Percentiles rank a stretch among this genome's conserved stretches.
These are phyloP conservation scores for Monosporozyma servazzii DNA, from an alignment of 805 yeast genomes.

Conservation along the genomic window DNA sequence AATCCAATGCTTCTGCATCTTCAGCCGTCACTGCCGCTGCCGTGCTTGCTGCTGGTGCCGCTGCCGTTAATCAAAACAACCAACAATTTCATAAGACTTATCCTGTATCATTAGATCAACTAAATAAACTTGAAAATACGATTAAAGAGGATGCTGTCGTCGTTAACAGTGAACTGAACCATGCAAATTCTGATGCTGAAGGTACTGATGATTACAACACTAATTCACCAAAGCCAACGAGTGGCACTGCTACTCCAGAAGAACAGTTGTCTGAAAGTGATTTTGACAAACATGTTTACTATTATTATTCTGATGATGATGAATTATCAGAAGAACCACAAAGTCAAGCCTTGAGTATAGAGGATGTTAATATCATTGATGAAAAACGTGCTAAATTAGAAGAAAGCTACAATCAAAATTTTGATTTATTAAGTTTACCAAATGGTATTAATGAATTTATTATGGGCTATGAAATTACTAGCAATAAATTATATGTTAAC, in stretches of 20 bases:
- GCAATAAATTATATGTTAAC: constrained; percentile 14
- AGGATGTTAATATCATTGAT: constrained; percentile 9
- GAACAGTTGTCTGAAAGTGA: background rate
- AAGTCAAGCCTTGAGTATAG: constrained; percentile 9
- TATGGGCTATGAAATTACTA: constrained; percentile 22
- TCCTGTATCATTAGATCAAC: background rate
- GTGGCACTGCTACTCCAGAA: background rate
- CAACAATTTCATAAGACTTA: constrained; percentile 14
- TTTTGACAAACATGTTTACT: constrained; percentile 3
- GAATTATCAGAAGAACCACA: constrained; percentile 8
- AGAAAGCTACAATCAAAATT: constrained; percentile 11
- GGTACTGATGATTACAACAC: background rate
- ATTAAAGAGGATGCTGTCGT: background rate
- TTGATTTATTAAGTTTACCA: constrained; percentile 21
- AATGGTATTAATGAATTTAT: constrained; percentile 29
- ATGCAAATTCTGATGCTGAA: background rate
- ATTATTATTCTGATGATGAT: constrained; percentile 8
- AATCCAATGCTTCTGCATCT: constrained; percentile 5
- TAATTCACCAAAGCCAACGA: background rate
- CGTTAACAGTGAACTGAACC: background rate
- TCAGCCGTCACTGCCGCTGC: constrained; percentile 21
- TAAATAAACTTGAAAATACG: background rate
- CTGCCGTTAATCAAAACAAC: constrained; percentile 19
- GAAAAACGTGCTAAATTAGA: constrained; percentile 8
- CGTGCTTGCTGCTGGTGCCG: constrained; percentile 21